Conservation (phyloP, 2,329 filamentous ascomycete genomes). For the Neoarthrinium moseri region DNA sequence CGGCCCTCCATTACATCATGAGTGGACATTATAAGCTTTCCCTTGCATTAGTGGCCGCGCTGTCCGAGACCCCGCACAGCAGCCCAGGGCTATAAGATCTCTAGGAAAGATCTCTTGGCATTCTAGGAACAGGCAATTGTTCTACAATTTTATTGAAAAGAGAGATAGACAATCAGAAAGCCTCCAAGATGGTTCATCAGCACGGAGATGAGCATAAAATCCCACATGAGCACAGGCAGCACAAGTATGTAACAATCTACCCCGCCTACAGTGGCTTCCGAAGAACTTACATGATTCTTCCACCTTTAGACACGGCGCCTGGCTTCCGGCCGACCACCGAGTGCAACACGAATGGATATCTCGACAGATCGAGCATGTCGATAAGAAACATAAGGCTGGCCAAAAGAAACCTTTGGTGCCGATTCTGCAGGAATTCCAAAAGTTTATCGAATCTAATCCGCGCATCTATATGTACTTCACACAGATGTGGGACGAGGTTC, state of each 20-base stretch:
- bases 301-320: conserved; percentile 41
- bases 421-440: conserved; percentile 62
- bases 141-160: background rate
- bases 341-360: conserved; percentile 59
- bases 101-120: conserved; percentile 4
- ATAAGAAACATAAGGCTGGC: conserved; percentile 35
- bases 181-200: conserved; percentile 45
- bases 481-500: conserved; percentile 69
- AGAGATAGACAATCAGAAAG: background rate
- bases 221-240: conserved; percentile 42
- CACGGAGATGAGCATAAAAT: conserved; percentile 51
- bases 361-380: conserved; percentile 53
- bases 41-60: conserved; percentile 4
- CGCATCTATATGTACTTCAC: conserved; percentile 66
- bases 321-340: conserved; percentile 64
- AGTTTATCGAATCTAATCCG: conserved; percentile 63
- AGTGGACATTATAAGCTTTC: background rate
- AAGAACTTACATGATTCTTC: background rate
- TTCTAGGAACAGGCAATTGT: background rate
- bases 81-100: conserved; percentile 1
- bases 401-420: conserved; percentile 49
- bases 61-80: background rate
- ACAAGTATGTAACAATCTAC: conserved; percentile 36
- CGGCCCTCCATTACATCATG: conserved; percentile 8
- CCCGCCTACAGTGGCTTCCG: background rate